A percentile compares a stretch with the other conserved stretches of the same genome.
phyloP scores from a whole-genome alignment of 192 early-diverging fungal species.

The Coemansia sp. region DNA sequence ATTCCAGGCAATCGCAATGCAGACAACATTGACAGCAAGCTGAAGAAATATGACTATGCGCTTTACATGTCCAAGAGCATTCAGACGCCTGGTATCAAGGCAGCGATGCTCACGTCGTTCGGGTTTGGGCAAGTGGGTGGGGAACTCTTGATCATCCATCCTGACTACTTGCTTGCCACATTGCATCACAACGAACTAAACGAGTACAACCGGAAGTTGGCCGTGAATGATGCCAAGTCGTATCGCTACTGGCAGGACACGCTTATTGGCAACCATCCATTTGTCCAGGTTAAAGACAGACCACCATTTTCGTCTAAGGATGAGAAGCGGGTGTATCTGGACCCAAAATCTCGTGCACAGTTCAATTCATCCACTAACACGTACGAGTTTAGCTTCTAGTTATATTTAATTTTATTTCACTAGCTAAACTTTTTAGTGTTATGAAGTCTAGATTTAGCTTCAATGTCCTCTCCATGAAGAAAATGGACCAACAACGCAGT shows the following conservation, averaged over 20 bases:
- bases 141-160: slow-evolving; percentile 63
- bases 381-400: slow-evolving; percentile 4
- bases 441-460: too few relatives aligned
- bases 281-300: slow-evolving; percentile 17
- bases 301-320: slow-evolving; percentile 11
- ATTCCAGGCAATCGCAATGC: slow-evolving; percentile 87
- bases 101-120: slow-evolving; percentile 64
- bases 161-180: slow-evolving; percentile 61
- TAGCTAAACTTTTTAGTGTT: background rate
- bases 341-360: slow-evolving; percentile 10
- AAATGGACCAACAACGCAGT: too few relatives aligned
- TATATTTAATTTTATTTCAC: slow-evolving; percentile 5
- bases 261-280: slow-evolving; percentile 19
- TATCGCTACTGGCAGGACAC: slow-evolving; percentile 29
- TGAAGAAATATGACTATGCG: slow-evolving; percentile 76
- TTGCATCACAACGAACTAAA: slow-evolving; percentile 5
- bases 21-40: slow-evolving; percentile 46
- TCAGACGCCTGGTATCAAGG: slow-evolving; percentile 64
- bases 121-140: slow-evolving; percentile 70
- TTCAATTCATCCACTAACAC: background rate
- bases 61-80: slow-evolving; percentile 67
- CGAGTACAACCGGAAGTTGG: slow-evolving; percentile 11
- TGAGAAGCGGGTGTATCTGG: slow-evolving; percentile 17
- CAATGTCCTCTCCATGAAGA: too few relatives aligned
- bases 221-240: background rate